Base-by-base conservation (phyloP, 352 stramenopile species). In the Phytophthora sp. region DNA sequence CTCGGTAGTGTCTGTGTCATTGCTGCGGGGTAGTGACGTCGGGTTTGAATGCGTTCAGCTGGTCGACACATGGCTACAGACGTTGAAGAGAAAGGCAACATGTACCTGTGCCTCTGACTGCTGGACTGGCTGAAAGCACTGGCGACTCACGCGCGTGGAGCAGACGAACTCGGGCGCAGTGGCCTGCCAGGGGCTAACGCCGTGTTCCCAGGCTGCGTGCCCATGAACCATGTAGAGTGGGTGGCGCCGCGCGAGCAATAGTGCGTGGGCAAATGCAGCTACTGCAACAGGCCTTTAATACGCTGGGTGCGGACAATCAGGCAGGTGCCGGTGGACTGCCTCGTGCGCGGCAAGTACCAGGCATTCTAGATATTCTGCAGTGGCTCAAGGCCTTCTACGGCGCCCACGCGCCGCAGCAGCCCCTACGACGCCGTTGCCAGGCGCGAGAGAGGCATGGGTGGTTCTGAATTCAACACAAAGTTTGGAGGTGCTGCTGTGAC, bases 311-410 rank as follows among this genome's bases (percentile, higher is more conserved):
- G 12, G 34, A 43, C 27, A 65, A 65, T n/a, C n/a, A n/a, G n/a
- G 28, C 28, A 46, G 13, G 39, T 65, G 11, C 20, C 44, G 4
- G 44, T 65, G 15, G 56, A 65, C 45, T 48, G 34, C 15, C 56
- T 65, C 26, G 97, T 99, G 61, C 82, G 94, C 21, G 97, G 91
- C 28, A 99, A 98, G 71, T 99, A 99, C 84, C 97, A 99, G 71
- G 97, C 77, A 99, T 99, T 78, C 84, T 99, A 44, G 97, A 99
- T 73, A 99, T 99, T 69, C 99, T 99, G 87, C 97, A 99, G 80
- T 99, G 96, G 90, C 88, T 95, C 53, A 97, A 97, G 50, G 75
- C 69, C 17, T 97, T 98, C 52, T 97, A 95, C 64, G 54, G 55
- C 27, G n/a, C 7, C 12, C 44, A 50, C 13, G 27, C 20, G 35